A percentile compares a stretch with the other conserved stretches of the same genome.
Conservation (phyloP, 2,329 filamentous ascomycete genomes). For the Penicillium brasilianum region DNA sequence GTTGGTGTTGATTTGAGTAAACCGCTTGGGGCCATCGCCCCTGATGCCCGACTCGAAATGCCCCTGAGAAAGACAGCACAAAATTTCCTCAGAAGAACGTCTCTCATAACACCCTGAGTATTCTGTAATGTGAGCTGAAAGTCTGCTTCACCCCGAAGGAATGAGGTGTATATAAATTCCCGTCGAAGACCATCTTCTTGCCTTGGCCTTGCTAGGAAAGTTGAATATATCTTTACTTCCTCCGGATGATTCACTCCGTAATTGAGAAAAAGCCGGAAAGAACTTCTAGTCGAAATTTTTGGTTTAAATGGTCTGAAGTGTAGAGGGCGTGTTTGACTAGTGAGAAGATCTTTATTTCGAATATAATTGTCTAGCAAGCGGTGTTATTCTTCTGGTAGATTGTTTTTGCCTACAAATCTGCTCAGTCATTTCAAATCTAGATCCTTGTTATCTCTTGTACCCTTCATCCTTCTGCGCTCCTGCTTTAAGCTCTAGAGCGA, state of each 20-base stretch:
- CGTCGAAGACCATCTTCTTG: conserved; percentile 12
- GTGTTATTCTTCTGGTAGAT: neutral
- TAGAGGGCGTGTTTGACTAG: conserved; percentile 8
- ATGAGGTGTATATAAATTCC: conserved; percentile 30
- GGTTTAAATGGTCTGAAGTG: conserved; percentile 23
- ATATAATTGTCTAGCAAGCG: too few relatives aligned
- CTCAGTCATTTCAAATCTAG: too few relatives aligned
- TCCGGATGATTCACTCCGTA: conserved; percentile 7
- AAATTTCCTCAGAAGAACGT: neutral
- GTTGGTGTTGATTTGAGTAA: conserved; percentile 27
- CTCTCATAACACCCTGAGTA: conserved; percentile 5
- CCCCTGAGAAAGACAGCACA: neutral
- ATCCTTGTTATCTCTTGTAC: too few relatives aligned
- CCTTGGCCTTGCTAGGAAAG: conserved; percentile 29
- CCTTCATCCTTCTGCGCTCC: too few relatives aligned
- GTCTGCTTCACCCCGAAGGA: conserved; percentile 15
- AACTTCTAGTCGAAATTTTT: conserved; percentile 28
- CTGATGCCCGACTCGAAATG: conserved; percentile 20
- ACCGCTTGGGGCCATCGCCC: conserved; percentile 32
- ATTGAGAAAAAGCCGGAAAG: conserved; percentile 24
- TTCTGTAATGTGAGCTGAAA: conserved; percentile 1
- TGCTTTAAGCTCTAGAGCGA: too few relatives aligned
- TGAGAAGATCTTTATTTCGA: too few relatives aligned
- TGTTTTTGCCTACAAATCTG: too few relatives aligned
- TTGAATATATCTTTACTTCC: conserved; percentile 30